Conservation (phyloP, 1,139 yeast genomes). For the Kluyveromyces sp. region DNA sequence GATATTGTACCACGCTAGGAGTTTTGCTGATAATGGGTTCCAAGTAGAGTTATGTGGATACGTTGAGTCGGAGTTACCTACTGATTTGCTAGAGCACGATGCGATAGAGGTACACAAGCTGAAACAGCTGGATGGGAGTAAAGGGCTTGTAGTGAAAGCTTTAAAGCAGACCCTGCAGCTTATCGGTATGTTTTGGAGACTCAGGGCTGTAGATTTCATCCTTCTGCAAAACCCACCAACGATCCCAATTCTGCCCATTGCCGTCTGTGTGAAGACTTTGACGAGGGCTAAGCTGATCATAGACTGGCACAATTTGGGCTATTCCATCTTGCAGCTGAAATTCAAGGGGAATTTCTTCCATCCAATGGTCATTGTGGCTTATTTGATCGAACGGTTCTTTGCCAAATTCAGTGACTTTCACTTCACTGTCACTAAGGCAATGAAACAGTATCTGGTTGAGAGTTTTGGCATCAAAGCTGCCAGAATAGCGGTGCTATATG, state of each 20-base stretch:
- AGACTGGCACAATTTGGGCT: constrained; percentile 97
- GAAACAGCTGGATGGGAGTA: constrained; percentile 10
- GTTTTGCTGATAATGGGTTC: constrained; percentile 63
- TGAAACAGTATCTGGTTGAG: constrained; percentile 53
- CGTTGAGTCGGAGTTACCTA: constrained; percentile 51
- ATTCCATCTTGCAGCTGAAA: constrained; percentile 67
- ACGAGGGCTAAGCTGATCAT: constrained; percentile 61
- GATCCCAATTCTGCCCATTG: constrained; percentile 68
- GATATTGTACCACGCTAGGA: constrained; percentile 83
- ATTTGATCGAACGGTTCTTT: constrained; percentile 49
- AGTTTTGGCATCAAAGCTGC: constrained; percentile 42
- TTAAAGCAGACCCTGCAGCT: constrained; percentile 57
- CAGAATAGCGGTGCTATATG: constrained; percentile 50
- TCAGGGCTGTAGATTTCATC: constrained; percentile 63
- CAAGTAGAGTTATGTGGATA: constrained; percentile 85
- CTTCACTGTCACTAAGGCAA: constrained; percentile 70
- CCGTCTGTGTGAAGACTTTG: constrained; percentile 48
- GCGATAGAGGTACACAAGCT: constrained; percentile 47
- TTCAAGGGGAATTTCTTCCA: constrained; percentile 41
- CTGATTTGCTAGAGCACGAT: constrained; percentile 43
- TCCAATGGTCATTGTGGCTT: constrained; percentile 56
- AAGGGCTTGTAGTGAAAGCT: constrained; percentile 11
- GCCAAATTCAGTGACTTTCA: constrained; percentile 62
- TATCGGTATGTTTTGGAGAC: constrained; percentile 28
- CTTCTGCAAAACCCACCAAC: constrained; percentile 91